Conservation (phyloP, 352 stramenopile genomes). For the Phytophthora lateralis region DNA sequence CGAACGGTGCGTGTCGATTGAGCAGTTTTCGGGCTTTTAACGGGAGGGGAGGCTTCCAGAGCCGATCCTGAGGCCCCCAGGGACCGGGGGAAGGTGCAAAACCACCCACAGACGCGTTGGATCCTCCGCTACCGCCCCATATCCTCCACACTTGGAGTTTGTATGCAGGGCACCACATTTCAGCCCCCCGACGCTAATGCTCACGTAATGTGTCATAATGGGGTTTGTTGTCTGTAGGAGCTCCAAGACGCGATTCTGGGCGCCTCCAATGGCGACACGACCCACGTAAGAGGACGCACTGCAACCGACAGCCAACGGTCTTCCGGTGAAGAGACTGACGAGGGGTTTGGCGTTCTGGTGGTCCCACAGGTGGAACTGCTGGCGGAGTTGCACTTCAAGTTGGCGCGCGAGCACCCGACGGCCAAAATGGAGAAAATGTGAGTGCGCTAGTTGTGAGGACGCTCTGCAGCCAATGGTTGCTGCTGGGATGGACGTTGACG, state of each 20-base stretch:
- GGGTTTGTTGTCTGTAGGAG: slow-evolving; percentile 45
- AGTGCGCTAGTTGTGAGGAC: slow-evolving; percentile 22
- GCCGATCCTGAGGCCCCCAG: slow-evolving; percentile 10
- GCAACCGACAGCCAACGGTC: neutral
- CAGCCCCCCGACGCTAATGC: slow-evolving; percentile 9
- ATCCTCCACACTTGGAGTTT: slow-evolving; percentile 34
- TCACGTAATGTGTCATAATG: slow-evolving; percentile 27
- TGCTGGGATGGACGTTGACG: slow-evolving; percentile 15
- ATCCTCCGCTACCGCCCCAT: slow-evolving; percentile 13
- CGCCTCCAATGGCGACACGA: slow-evolving; percentile 45
- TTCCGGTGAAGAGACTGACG: slow-evolving; percentile 14
- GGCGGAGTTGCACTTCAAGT: slow-evolving; percentile 83
- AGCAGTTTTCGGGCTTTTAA: neutral
- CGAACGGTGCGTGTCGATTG: slow-evolving; percentile 61
- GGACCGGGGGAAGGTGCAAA: slow-evolving; percentile 12
- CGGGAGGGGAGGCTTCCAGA: neutral
- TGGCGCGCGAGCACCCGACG: slow-evolving; percentile 70
- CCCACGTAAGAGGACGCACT: slow-evolving; percentile 44
- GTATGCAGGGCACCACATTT: slow-evolving; percentile 27
- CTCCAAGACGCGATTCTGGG: slow-evolving; percentile 65
- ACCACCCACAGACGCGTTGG: neutral
- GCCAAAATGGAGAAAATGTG: slow-evolving; percentile 86
- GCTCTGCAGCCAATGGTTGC: slow-evolving; percentile 17
- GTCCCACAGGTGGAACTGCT: slow-evolving; percentile 60
- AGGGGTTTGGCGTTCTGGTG: slow-evolving; percentile 19